Evolutionary conservation across 768 basidiomycete species (phyloP), one percentile per base, ranked within the genome.

Genomic region (Mycena chlorophos): DNA sequence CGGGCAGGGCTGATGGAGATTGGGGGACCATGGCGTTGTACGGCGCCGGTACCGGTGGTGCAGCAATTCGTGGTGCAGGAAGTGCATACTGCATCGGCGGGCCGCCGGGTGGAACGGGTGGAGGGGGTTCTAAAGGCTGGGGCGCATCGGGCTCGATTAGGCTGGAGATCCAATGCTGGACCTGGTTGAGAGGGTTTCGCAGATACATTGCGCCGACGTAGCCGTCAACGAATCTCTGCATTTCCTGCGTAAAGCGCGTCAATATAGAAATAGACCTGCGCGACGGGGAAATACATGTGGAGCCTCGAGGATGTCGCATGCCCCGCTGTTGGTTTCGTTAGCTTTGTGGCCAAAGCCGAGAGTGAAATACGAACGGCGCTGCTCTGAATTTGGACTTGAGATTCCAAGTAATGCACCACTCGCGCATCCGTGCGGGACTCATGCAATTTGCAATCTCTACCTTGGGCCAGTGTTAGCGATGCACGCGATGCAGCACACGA

Each of bases 131-230:
- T 1, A 60, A 19, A 5, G 63, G 57, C 3, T 65, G 59, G 52
- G 68, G 60, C n/a, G 68, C 63, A 16, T 69, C 69, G 6, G 86
- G 84, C 59, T 78, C 78, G 48, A 88, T 72, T 25, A 87, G 73
- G 50, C 72, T 73, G 46, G 79, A 79, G 28, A 88, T 78, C 86
- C 86, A 89, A 22, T 68, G 62, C 63, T 83, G 75, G 47, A 88
- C 73, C 5, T 67, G 64, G 3, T 63, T 40, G 30, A 80, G 64
- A 20, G 87, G 87, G 51, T 75, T 78, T 49, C 81, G 79, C n/a
- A 78, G 72, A 66, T 80, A 85, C 13, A 86, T 68, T n/a, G 85
- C 88, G 8, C 86, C 88, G 13, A 88, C 72, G 58, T 87, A 88
- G 19, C 80, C 79, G 62, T 80, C 63, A 58, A 87, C 87, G 47